Base-by-base conservation (phyloP, 169 alveolate genomes). In the Plasmodium falciparum region DNA sequence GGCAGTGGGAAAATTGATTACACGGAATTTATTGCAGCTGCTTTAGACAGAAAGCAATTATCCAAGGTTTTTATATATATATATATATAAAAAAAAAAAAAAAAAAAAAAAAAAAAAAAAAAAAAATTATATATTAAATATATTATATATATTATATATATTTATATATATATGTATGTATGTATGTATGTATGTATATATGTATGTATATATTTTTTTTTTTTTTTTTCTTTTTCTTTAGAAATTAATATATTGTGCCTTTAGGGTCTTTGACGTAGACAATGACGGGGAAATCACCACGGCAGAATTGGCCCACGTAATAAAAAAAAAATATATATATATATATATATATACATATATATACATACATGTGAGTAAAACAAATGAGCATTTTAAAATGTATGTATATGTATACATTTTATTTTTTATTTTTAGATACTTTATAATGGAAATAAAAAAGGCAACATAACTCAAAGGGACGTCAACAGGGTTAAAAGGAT, bases 1-100 rank as follows among this genome's bases (percentile, higher is more conserved):
- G 97, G 97, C n/a, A 94, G 95, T 58, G 97, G 98, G 0, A 94
- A 88, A 39, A 95, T 95, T 13, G 97, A 95, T 29, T 95, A 93
- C 73, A 95, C 96, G 20, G 97, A 95, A 74, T 95, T 95, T 47
- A 45, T 95, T 43, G 97, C 96, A 9, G 97, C 97, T 2, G 88
- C 95, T 7, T 49, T 95, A 24, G 96, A 93, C 45, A 89, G 95
- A 67, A 88, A 74, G 49, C 86, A 86, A 2, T 66, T 88, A 17
- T 63, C 90, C 5, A 76, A 85, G 86, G 88, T 61, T n/a, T 12
- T 49, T 70, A 13, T 17, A 4, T 29, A 24, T 20, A 20, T 20
- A 20, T 20, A 20, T n/a, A n/a, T n/a, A n/a, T n/a, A 33, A 33
- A 33, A 33, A 8, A 33, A 33, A 5, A 33, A 33, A 6, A 33